phyloP scores from a whole-genome alignment of 2,329 filamentous ascomycete genomes.

The Aureobasidium namibiae region DNA sequence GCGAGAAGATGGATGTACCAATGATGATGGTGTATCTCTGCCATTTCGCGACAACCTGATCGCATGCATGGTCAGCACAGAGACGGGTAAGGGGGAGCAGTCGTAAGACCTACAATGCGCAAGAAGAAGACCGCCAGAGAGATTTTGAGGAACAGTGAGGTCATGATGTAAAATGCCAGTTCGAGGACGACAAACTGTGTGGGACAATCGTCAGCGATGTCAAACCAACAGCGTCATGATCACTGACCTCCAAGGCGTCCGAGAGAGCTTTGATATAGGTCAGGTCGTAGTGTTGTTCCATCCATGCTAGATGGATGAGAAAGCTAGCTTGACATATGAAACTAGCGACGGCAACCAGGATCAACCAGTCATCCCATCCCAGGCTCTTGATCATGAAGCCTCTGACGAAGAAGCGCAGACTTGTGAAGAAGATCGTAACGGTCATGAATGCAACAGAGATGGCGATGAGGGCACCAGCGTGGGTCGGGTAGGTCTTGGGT shows the following conservation, averaged over 20 bases:
- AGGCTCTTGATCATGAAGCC: slow-evolving; percentile 31
- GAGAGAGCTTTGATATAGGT: not conserved
- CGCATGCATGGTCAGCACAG: not conserved
- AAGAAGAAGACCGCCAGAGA: slow-evolving; percentile 38
- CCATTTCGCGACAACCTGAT: slow-evolving; percentile 23
- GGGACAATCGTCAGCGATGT: not conserved
- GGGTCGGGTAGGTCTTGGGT: not conserved
- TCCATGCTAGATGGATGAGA: slow-evolving; percentile 14
- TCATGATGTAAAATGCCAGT: slow-evolving; percentile 32
- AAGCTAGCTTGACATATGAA: slow-evolving; percentile 22
- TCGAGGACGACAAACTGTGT: slow-evolving; percentile 22
- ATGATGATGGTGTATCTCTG: slow-evolving; percentile 26
- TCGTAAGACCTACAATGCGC: slow-evolving; percentile 27
- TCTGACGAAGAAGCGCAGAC: slow-evolving; percentile 33
- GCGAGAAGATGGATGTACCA: slow-evolving; percentile 19
- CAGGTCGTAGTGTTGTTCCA: not conserved
- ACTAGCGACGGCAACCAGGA: slow-evolving; percentile 32
- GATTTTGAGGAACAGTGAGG: slow-evolving; percentile 35
- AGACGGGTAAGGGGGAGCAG: not conserved
- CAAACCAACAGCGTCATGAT: not conserved
- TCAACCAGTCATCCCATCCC: slow-evolving; percentile 36
- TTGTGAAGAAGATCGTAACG: slow-evolving; percentile 30
- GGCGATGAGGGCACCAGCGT: not conserved
- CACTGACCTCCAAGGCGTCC: not conserved
- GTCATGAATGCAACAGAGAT: slow-evolving; percentile 22